Conservation (phyloP, 2,329 filamentous ascomycete genomes). For the Passalora sequoiae region DNA sequence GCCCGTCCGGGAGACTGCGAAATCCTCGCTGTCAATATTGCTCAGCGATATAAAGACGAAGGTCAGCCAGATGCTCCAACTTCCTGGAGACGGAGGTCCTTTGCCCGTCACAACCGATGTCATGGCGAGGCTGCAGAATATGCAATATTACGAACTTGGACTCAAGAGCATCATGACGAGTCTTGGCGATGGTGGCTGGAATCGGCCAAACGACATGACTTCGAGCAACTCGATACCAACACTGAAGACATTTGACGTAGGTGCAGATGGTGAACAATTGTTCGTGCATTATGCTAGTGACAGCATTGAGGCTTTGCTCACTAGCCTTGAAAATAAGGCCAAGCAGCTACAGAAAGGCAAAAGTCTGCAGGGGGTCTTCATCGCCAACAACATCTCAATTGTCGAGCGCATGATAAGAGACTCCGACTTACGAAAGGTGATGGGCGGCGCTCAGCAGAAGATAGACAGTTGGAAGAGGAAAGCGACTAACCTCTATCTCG, state of each 20-base stretch:
- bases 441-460: conserved; percentile 53
- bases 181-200: conserved; percentile 87
- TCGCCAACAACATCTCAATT: conserved; percentile 81
- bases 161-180: conserved; percentile 88
- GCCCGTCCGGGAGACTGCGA: conserved; percentile 86
- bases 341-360: conserved; percentile 69
- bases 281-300: conserved; percentile 88
- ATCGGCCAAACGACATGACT: conserved; percentile 51
- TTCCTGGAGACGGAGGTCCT: conserved; percentile 74
- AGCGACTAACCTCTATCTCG: conserved; percentile 72
- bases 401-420: conserved; percentile 78
- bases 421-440: conserved; percentile 69
- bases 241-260: conserved; percentile 75
- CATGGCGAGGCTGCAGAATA: conserved; percentile 77
- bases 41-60: conserved; percentile 76
- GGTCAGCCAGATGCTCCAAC: conserved; percentile 57
- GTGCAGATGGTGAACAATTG: conserved; percentile 79
- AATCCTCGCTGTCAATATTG: conserved; percentile 74
- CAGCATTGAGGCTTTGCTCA: conserved; percentile 75
- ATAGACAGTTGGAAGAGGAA: conserved; percentile 80
- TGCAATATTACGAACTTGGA: conserved; percentile 80
- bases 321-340: conserved; percentile 68
- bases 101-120: conserved; percentile 75
- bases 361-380: conserved; percentile 75
- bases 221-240: conserved; percentile 62